Evolutionary conservation across 2,329 filamentous ascomycete species (phyloP), one percentile per base, ranked within the genome.

Genomic region (Xylariaceae sp.): DNA sequence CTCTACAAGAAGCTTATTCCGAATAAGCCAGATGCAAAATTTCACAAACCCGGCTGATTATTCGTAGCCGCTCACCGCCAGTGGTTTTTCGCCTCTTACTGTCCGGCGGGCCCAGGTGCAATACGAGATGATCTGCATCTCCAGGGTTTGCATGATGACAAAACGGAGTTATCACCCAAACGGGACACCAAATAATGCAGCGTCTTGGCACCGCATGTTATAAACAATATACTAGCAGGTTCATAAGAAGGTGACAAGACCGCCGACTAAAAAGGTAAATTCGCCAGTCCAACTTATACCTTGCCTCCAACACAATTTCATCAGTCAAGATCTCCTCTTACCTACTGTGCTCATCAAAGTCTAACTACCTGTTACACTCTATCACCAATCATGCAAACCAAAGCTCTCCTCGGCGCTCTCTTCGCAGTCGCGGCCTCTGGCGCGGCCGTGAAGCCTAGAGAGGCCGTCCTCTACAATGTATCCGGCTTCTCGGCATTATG

Each of bases 101-200:
- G 14, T 46, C 43, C 24, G 3, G 56, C 28, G 45, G 45, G 29
- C 34, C 46, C 23, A 33, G 46, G 33, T 23, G 34, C 36, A 55
- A 59, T 50, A 59, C 56, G 56, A 59, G 56, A 24, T 59, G 52
- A 59, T 56, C 56, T 58, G 56, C 56, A 51, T 40, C 7, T 41
- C 39, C 36, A 23, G 24, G 46, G 14, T n/a, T 51, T 43, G 14
- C 46, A 51, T 56, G 24, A 48, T 49, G 17, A 31, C 12, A 50
- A 19, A 51, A 41, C 41, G 52, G 56, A 56, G 36, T 47, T 52
- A 44, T 59, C 37, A 16, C 52, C 52, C 41, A 31, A 58, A 58
- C 11, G 9, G 23, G 23, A 21, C 21, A 39, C 3, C 16, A 34
- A 21, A 14, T 23, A 14, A 16, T 48, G 19, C 36, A 17, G 44